Evolutionary conservation across 768 basidiomycete species (phyloP).

Genomic region (Kwoniella dejecticola): DNA sequence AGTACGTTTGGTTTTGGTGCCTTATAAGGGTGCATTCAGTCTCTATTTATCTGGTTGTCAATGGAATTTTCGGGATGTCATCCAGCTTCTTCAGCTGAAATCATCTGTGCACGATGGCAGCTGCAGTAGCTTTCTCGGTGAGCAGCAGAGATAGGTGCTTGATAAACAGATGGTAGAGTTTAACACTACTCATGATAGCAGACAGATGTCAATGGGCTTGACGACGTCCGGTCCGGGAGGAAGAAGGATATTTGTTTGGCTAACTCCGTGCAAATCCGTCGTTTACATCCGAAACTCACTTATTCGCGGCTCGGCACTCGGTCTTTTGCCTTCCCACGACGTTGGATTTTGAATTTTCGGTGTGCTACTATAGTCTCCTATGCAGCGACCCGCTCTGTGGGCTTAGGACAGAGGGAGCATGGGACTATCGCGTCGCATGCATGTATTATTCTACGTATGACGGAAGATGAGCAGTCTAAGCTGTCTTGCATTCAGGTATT

Average conservation of each 20-base stretch:
- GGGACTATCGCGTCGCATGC: too few species aligned
- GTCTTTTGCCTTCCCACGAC: neutral
- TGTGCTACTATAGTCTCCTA: neutral
- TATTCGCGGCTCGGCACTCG: constrained; percentile 1
- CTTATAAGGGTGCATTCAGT: neutral
- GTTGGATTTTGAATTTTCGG: neutral
- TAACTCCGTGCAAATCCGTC: constrained; percentile 3
- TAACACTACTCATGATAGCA: too few species aligned
- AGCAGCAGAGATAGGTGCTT: too few species aligned
- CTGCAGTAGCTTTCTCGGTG: too few species aligned
- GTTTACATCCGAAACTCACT: neutral
- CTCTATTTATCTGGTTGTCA: neutral
- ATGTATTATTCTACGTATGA: too few species aligned
- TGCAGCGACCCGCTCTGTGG: neutral
- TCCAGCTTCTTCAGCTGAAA: too few species aligned
- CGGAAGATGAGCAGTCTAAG: too few species aligned
- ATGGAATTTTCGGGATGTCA: constrained; percentile 1
- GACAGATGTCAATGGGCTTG: too few species aligned
- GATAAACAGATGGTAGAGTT: too few species aligned
- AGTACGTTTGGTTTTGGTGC: neutral
- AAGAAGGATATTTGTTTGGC: neutral
- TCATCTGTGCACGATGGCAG: too few species aligned
- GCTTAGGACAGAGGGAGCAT: too few species aligned
- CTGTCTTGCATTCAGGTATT: too few species aligned
- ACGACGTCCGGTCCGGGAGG: constrained; percentile 1